Conservation (phyloP, 495 filamentous ascomycete species). For the Articulospora tetracladia region DNA sequence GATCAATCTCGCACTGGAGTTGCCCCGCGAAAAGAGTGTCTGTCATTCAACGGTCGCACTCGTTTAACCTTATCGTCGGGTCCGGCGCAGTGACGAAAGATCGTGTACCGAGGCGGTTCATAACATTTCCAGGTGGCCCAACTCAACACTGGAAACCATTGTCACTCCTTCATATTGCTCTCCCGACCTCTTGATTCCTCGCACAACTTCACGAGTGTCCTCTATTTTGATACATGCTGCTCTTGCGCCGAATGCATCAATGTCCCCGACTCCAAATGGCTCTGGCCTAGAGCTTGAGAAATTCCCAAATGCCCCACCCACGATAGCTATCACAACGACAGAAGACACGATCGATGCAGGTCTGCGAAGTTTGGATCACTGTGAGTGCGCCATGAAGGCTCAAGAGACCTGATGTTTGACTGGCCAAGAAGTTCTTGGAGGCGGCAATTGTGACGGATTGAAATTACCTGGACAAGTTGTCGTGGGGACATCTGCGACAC, state of each 20-base stretch:
- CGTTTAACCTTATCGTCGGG: neutral
- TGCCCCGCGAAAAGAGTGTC: too few relatives aligned
- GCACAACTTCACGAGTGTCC: neutral
- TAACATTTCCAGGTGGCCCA: neutral
- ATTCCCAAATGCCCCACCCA: conserved; percentile 25
- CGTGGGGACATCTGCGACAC: too few relatives aligned
- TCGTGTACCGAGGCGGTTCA: neutral
- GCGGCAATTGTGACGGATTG: too few relatives aligned
- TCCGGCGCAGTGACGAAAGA: neutral
- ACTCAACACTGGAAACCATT: conserved; percentile 2
- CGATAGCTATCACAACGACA: conserved; percentile 19
- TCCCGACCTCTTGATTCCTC: conserved; percentile 1
- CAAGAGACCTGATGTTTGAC: neutral
- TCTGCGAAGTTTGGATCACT: conserved; percentile 69
- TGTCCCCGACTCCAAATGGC: conserved; percentile 24
- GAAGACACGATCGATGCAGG: conserved; percentile 63
- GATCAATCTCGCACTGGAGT: too few relatives aligned
- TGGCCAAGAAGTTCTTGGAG: too few relatives aligned
- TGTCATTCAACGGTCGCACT: neutral
- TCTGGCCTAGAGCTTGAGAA: conserved; percentile 26
- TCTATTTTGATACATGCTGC: conserved; percentile 9
- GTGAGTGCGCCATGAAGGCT: conserved; percentile 41
- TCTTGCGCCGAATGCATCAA: conserved; percentile 25
- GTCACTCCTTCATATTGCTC: conserved; percentile 20
- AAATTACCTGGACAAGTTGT: neutral